Base-by-base conservation (phyloP, 169 alveolate genomes). In the Fabrea salina region DNA sequence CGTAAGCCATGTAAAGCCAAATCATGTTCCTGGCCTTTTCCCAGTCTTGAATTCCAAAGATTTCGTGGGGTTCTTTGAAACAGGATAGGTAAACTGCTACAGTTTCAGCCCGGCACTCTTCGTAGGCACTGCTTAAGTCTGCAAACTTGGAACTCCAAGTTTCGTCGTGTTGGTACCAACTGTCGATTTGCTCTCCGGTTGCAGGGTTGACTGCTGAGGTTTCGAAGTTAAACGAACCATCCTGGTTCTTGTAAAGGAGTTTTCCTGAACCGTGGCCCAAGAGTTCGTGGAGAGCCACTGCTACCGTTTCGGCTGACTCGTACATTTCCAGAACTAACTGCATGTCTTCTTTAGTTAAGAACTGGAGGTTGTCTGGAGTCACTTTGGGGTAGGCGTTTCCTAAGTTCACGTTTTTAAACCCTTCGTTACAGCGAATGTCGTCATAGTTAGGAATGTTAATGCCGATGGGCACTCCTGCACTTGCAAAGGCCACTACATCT, bases 221-320 rank as follows among this genome's bases (percentile, higher is more conserved):
- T 11, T 70, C 66, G 32, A 70, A 70, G 44, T 70, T 70, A 25
- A 70, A 74, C 25, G 78, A 58, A 0, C 91, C 95, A 35, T 86
- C 91, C 35, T 64, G 84, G 56, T 87, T 81, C 59, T 82, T 66
- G 30, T 32, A 33, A 58, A 91, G 82, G 30, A 89, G 71, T 57
- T 87, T 91, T 35, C 96, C 96, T 22, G 91, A 58, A 19, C 94
- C 94, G 79, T 91, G 96, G 2, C 96, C 96, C 6, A 91, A 75
- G 5, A 91, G 82, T 66, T 89, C 93, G 68, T 91, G 96, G 8
- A 88, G 67, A 19, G 96, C 96, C 32, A 87, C 92, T 5, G 83
- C 86, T 4, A 91, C 47, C 16, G 77, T 67, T 16, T 82, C 54
- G n/a, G 92, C 76, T 44, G 81, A 84, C n/a, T 80, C 80, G 47